Conservation (phyloP, 345 rosid genomes). For the Psidium guajava region DNA sequence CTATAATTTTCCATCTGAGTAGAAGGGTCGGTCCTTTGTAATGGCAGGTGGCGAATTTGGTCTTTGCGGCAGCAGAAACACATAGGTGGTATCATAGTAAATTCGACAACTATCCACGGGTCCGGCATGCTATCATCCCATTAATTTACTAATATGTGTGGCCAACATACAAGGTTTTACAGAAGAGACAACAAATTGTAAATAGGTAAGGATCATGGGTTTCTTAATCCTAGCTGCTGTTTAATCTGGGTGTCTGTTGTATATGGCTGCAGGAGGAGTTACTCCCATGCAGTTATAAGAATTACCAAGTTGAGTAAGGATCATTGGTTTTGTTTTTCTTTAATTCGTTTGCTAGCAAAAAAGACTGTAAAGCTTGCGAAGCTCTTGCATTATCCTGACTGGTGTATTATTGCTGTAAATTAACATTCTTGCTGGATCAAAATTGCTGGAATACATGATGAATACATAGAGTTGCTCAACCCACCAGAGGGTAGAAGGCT, state of each 20-base stretch:
- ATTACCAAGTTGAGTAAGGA: neutral
- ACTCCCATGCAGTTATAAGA: neutral
- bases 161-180: neutral
- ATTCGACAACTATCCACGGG: slow-evolving; percentile 52
- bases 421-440: neutral
- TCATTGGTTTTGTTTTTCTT: too few relatives aligned
- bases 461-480: neutral
- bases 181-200: neutral
- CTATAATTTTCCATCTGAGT: neutral
- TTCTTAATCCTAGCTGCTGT: neutral
- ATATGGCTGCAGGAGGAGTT: neutral
- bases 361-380: neutral
- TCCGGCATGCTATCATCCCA: slow-evolving; percentile 44
- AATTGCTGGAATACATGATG: neutral
- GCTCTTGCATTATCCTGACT: neutral
- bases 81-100: slow-evolving; percentile 58
- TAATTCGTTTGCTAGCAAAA: neutral
- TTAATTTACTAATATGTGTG: slow-evolving; percentile 13
- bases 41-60: slow-evolving; percentile 59
- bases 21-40: neutral
- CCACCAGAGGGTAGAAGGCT: neutral
- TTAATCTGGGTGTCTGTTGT: neutral
- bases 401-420: neutral
- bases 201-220: neutral
- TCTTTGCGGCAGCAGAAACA: slow-evolving; percentile 57